Conservation (phyloP, 2,329 filamentous ascomycete species). For the Aspergillus fischeri region DNA sequence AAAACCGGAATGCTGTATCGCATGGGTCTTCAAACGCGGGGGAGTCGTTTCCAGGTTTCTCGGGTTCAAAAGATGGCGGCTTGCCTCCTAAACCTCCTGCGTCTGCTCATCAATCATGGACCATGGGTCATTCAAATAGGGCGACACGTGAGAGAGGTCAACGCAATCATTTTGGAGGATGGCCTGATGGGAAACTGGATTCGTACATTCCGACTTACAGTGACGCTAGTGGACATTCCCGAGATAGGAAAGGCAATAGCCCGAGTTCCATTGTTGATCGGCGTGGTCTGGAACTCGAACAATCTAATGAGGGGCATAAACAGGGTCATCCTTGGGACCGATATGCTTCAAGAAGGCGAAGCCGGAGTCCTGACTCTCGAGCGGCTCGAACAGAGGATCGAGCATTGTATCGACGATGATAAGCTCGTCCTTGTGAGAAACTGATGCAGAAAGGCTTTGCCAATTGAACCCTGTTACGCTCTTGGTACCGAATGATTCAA, state of each 20-base stretch:
- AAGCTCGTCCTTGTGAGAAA: neutral
- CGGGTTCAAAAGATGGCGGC: slow-evolving; percentile 29
- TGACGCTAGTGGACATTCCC: slow-evolving; percentile 19
- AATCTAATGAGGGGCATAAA: slow-evolving; percentile 13
- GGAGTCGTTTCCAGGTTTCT: slow-evolving; percentile 20
- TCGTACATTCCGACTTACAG: slow-evolving; percentile 37
- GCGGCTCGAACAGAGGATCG: slow-evolving; percentile 19
- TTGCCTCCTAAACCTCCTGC: slow-evolving; percentile 37
- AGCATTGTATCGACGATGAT: slow-evolving; percentile 21
- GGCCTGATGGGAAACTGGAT: slow-evolving; percentile 27
- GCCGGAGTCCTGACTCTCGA: slow-evolving; percentile 30
- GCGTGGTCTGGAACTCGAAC: slow-evolving; percentile 17
- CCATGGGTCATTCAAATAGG: slow-evolving; percentile 22
- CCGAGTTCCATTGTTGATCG: slow-evolving; percentile 19
- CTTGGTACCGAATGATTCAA: neutral
- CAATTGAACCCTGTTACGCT: neutral
- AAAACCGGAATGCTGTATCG: slow-evolving; percentile 20
- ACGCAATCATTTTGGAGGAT: slow-evolving; percentile 19
- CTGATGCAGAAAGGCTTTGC: neutral
- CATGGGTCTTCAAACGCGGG: slow-evolving; percentile 14
- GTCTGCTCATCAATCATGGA: slow-evolving; percentile 27
- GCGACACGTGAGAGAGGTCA: slow-evolving; percentile 29
- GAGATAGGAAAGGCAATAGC: slow-evolving; percentile 20
- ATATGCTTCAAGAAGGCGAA: slow-evolving; percentile 26
- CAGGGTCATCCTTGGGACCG: slow-evolving; percentile 27